phyloP scores from a whole-genome alignment of 805 yeast species.

The Torulaspora indica region DNA sequence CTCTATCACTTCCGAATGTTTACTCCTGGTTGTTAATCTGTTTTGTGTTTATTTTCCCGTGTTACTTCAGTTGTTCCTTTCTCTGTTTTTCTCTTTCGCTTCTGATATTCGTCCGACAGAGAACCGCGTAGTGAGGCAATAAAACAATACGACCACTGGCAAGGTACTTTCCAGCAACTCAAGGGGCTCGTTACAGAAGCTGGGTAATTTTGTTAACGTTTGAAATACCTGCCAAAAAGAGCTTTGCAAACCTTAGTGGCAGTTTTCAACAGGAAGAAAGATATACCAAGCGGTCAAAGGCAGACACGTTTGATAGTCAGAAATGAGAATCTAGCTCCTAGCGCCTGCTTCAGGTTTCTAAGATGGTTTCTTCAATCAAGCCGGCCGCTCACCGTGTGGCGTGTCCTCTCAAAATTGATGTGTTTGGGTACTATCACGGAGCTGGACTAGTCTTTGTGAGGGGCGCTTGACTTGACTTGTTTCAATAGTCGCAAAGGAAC shows the following conservation, averaged over 20 bases:
- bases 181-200: background rate
- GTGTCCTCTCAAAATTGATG: background rate
- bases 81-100: slow-evolving; percentile 8
- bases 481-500: slow-evolving; percentile 1
- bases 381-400: background rate
- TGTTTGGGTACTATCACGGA: background rate
- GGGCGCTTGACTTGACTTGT: background rate
- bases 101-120: slow-evolving; percentile 6
- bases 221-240: background rate
- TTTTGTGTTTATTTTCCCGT: slow-evolving; percentile 9
- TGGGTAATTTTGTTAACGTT: background rate
- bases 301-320: background rate
- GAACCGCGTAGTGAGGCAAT: slow-evolving; percentile 4
- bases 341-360: background rate
- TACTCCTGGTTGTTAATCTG: background rate
- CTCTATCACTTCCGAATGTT: background rate
- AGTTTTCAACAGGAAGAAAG: background rate
- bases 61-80: slow-evolving; percentile 6
- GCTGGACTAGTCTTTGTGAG: background rate
- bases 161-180: slow-evolving; percentile 1
- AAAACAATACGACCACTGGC: slow-evolving; percentile 6
- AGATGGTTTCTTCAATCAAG: background rate
- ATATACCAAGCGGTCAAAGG: background rate
- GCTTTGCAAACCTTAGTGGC: background rate
- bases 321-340: background rate